These are phyloP conservation scores for Exutisphaerella laricina DNA, from an alignment of 2,329 filamentous ascomycete genomes.

Conservation along the genomic window DNA sequence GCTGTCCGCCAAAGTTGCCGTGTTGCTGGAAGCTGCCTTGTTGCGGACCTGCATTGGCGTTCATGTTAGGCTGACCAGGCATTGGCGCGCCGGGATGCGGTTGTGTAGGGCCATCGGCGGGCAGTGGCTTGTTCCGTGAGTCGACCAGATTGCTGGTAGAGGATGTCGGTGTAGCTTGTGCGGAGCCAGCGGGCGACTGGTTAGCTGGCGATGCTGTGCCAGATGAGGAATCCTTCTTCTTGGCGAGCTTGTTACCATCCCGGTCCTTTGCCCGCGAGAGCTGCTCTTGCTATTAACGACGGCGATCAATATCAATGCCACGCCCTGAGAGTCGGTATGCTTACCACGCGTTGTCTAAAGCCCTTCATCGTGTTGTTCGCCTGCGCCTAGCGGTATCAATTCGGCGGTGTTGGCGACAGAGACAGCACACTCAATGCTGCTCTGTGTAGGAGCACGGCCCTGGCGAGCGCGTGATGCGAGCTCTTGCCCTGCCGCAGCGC, in stretches of 20 bases:
- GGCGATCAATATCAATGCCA: constrained; percentile 22
- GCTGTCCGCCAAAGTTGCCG: constrained; percentile 15
- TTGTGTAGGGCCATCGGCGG: constrained; percentile 35
- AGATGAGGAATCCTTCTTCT: constrained; percentile 52
- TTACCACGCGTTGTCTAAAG: constrained; percentile 95
- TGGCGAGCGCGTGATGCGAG: constrained; percentile 16
- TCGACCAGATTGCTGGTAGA: constrained; percentile 85
- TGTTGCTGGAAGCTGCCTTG: constrained; percentile 23
- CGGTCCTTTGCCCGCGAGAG: constrained; percentile 67
- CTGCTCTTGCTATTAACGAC: constrained; percentile 59
- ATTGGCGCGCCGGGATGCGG: constrained; percentile 44
- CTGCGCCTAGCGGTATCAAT: constrained; percentile 15
- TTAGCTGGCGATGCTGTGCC: constrained; percentile 70
- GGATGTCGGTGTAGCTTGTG: constrained; percentile 72
- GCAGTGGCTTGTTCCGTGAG: constrained; percentile 72
- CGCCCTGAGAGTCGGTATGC: constrained; percentile 37
- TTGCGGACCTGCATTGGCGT: constrained; percentile 13
- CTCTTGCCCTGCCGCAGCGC: constrained; percentile 7
- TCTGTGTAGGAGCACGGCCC: constrained; percentile 23
- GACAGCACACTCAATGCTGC: constrained; percentile 30
- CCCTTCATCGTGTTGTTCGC: constrained; percentile 66
- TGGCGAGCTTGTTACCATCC: constrained; percentile 62
- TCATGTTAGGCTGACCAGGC: constrained; percentile 23
- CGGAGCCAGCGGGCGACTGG: constrained; percentile 56
- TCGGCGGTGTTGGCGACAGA: constrained; percentile 2